Conservation (phyloP, 23 red algal genomes). For the Porphyridium purpureum region DNA sequence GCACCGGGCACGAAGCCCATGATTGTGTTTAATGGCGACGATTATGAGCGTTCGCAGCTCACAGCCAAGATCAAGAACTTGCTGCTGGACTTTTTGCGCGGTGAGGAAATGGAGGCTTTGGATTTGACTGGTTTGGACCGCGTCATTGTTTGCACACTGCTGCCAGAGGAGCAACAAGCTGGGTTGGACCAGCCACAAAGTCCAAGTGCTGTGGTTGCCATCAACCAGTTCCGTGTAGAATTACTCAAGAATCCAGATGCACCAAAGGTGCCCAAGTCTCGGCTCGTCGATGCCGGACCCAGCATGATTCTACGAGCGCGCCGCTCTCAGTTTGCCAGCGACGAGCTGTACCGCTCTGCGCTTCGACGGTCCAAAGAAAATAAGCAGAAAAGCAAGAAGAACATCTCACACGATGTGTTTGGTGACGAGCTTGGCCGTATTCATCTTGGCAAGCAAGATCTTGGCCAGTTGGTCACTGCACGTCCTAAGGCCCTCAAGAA, state of each 20-base stretch:
- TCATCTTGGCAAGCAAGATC: constrained; percentile 54
- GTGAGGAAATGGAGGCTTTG: constrained; percentile 23
- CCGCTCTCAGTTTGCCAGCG: constrained; percentile 54
- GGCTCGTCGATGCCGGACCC: constrained; percentile 46
- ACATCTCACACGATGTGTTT: constrained; percentile 26
- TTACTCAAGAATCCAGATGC: too few relatives aligned
- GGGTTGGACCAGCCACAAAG: background rate
- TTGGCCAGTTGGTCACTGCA: constrained; percentile 27
- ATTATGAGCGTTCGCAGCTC: constrained; percentile 7
- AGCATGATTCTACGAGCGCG: constrained; percentile 38
- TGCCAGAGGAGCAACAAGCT: background rate
- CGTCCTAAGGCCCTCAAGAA: constrained; percentile 44
- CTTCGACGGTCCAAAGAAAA: constrained; percentile 2
- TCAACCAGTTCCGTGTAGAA: too few relatives aligned
- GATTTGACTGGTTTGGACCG: constrained; percentile 63
- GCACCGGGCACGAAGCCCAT: constrained; percentile 47
- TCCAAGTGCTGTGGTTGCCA: too few relatives aligned
- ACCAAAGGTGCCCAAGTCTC: constrained; percentile 28
- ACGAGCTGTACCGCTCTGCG: constrained; percentile 38
- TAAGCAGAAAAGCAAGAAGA: constrained; percentile 24
- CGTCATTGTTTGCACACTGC: constrained; percentile 55
- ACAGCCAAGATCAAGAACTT: constrained; percentile 18
- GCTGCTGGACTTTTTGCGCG: constrained; percentile 58
- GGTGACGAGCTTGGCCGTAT: constrained; percentile 61
- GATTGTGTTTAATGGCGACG: constrained; percentile 54